A percentile compares a stretch with the other conserved stretches of the same genome.
Conservation (phyloP, 805 yeast species). For the Suhomyces sp. region DNA sequence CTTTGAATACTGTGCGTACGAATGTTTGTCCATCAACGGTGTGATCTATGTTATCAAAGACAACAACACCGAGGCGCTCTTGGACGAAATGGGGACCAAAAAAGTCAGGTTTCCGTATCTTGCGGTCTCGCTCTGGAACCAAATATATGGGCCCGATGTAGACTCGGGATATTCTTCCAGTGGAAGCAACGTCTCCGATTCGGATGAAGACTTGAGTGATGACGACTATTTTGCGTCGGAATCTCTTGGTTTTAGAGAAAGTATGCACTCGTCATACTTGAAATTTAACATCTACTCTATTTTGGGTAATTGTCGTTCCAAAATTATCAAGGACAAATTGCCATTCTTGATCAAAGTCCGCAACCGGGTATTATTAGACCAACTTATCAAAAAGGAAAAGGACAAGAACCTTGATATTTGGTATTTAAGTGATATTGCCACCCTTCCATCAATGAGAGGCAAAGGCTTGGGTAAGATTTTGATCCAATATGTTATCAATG, state of each 20-base stretch:
- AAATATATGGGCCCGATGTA: slow-evolving; percentile 12
- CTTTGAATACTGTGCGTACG: slow-evolving; percentile 53
- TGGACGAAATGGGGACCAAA: slow-evolving; percentile 23
- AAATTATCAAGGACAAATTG: slow-evolving; percentile 50
- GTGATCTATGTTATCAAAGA: slow-evolving; percentile 51
- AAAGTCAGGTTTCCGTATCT: slow-evolving; percentile 40
- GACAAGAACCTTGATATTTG: slow-evolving; percentile 32
- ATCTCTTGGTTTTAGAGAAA: slow-evolving; percentile 19
- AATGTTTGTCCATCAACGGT: slow-evolving; percentile 48
- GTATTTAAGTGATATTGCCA: slow-evolving; percentile 60
- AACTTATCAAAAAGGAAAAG: slow-evolving; percentile 18
- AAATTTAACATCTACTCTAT: slow-evolving; percentile 36
- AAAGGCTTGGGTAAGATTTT: slow-evolving; percentile 54
- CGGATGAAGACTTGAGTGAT: slow-evolving; percentile 18
- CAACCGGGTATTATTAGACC: slow-evolving; percentile 40
- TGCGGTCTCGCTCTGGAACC: slow-evolving; percentile 52
- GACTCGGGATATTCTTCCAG: slow-evolving; percentile 10
- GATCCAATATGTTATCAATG: slow-evolving; percentile 48
- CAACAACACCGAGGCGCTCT: slow-evolving; percentile 38
- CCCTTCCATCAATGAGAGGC: slow-evolving; percentile 56
- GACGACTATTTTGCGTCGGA: slow-evolving; percentile 20
- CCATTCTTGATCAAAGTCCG: slow-evolving; percentile 45
- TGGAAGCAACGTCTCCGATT: slow-evolving; percentile 10
- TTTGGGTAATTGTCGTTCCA: slow-evolving; percentile 46
- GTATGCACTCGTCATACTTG: slow-evolving; percentile 29